These are phyloP conservation scores for Clitopilus passeckerianus DNA, from an alignment of 768 basidiomycete species.

Conservation along the genomic window DNA sequence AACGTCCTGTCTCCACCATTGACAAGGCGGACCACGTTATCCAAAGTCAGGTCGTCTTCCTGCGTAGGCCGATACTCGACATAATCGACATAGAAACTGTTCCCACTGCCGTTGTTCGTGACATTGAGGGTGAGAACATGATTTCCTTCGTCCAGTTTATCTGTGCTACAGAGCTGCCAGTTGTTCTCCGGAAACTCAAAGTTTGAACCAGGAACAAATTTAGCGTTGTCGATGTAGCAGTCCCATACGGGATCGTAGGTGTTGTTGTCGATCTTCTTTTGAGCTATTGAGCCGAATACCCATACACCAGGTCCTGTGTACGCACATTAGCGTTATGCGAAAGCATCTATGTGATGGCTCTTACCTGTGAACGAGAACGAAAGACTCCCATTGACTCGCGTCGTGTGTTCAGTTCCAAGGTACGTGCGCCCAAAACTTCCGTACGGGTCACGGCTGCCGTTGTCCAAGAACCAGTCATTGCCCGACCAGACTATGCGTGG, in stretches of 20 bases:
- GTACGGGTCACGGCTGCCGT: slow-evolving; percentile 16
- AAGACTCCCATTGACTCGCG: slow-evolving; percentile 19
- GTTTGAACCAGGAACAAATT: slow-evolving; percentile 11
- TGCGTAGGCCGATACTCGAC: slow-evolving; percentile 20
- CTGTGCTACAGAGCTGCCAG: slow-evolving; percentile 21
- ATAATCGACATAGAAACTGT: slow-evolving; percentile 24
- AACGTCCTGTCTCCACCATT: slow-evolving; percentile 15
- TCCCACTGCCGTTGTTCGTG: slow-evolving; percentile 1
- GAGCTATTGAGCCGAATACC: background rate
- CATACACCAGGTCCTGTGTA: background rate
- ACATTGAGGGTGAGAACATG: slow-evolving; percentile 23
- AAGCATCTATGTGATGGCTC: background rate
- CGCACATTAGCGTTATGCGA: background rate
- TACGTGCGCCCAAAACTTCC: slow-evolving; percentile 29
- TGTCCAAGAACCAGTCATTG: slow-evolving; percentile 20
- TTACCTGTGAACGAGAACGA: slow-evolving; percentile 24
- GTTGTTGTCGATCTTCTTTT: background rate
- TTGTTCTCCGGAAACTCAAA: slow-evolving; percentile 23
- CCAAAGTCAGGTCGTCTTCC: slow-evolving; percentile 5
- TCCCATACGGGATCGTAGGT: slow-evolving; percentile 16
- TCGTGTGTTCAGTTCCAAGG: slow-evolving; percentile 22
- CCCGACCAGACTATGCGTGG: slow-evolving; percentile 21
- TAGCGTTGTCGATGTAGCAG: slow-evolving; percentile 23
- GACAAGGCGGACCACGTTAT: slow-evolving; percentile 11
- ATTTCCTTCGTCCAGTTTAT: slow-evolving; percentile 14